These are phyloP conservation scores for Xerocomus amazonicus DNA, from an alignment of 1,284 basidiomycete genomes.

Conservation along the genomic window DNA sequence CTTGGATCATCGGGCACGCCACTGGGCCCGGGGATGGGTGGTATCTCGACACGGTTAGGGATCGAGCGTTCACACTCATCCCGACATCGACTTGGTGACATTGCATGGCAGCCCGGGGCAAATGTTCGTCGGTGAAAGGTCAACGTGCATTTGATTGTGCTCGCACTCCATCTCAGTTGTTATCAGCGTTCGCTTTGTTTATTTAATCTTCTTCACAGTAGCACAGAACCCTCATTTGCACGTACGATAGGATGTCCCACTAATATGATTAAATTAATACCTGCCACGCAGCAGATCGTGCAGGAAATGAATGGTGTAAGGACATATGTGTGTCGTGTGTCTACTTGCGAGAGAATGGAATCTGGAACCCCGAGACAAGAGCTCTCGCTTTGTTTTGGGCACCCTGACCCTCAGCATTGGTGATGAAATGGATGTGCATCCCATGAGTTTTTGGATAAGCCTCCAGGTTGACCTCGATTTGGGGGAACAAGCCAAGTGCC, in stretches of 20 bases:
- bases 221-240: conserved; percentile 23
- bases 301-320: not conserved
- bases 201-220: conserved; percentile 17
- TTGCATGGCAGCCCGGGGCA: conserved; percentile 42
- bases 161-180: conserved; percentile 18
- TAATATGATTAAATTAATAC: conserved; percentile 26
- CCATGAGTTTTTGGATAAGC: conserved; percentile 81
- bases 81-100: conserved; percentile 50
- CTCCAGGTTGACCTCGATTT: conserved; percentile 90
- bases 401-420: conserved; percentile 77
- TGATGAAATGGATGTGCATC: conserved; percentile 90
- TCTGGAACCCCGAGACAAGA: conserved; percentile 83
- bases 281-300: conserved; percentile 7
- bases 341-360: conserved; percentile 66
- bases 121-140: conserved; percentile 19
- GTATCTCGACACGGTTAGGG: conserved; percentile 18
- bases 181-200: conserved; percentile 9
- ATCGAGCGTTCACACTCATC: conserved; percentile 30
- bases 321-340: conserved; percentile 2
- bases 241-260: conserved; percentile 19
- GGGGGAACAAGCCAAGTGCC: conserved; percentile 91
- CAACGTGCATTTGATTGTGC: conserved; percentile 3
- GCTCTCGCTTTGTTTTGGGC: conserved; percentile 85
- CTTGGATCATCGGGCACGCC: conserved; percentile 21
- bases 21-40: conserved; percentile 6